Percentiles rank a stretch among this genome's conserved stretches.
Conservation (phyloP, 208 protist species). For the Kentomonas sorsogonicus region DNA sequence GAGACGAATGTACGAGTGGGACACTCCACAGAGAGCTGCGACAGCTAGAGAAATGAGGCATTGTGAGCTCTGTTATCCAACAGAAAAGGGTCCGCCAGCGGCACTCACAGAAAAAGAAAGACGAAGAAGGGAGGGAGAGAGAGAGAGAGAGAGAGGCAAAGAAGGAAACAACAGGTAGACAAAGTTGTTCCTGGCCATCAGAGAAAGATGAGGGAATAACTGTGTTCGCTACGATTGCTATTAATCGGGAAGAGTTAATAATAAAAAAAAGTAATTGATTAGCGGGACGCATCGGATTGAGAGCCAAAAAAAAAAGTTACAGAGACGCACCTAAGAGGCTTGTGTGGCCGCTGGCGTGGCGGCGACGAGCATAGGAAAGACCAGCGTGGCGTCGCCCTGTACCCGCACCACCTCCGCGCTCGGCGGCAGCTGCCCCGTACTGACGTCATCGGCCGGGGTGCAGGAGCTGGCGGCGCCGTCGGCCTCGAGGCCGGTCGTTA, state of each 20-base stretch:
- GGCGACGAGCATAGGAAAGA: constrained; percentile 73
- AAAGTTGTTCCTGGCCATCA: no score
- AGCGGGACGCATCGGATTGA: no score
- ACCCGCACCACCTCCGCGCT: constrained; percentile 68
- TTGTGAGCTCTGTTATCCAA: no score
- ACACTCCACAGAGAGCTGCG: no score
- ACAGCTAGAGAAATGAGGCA: no score
- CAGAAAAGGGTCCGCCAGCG: no score
- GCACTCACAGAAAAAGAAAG: constrained; percentile 5
- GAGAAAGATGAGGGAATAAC: not conserved
- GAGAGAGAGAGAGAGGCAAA: constrained; percentile 3
- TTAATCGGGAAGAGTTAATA: no score
- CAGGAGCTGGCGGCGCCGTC: constrained; percentile 84
- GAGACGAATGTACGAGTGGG: no score
- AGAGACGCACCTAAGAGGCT: no score
- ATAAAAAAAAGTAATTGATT: not conserved
- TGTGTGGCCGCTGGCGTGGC: no score
- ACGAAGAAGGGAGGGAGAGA: constrained; percentile 7
- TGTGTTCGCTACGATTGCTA: not conserved
- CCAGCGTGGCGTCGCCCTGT: constrained; percentile 82
- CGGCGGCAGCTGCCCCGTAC: constrained; percentile 36
- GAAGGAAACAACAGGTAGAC: not conserved
- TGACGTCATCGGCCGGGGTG: constrained; percentile 56
- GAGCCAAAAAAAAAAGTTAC: no score
- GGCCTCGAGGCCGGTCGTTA: constrained; percentile 76